These are phyloP conservation scores for Saposhnikovia divaricata DNA, from an alignment of 129 eudicot species.

Conservation along the genomic window DNA sequence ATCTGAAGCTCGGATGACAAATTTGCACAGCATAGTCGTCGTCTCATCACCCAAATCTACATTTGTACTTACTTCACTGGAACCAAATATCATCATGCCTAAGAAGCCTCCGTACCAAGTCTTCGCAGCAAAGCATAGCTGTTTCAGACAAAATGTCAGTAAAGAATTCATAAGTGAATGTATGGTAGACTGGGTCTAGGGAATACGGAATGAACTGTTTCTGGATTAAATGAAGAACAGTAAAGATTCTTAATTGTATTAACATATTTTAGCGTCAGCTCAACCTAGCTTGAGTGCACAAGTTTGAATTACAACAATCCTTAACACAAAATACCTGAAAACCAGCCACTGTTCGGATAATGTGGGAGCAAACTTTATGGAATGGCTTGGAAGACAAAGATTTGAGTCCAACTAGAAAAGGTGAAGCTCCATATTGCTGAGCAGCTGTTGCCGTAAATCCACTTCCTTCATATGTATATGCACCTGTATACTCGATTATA, in stretches of 20 bases:
- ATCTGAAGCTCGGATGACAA: slow-evolving; percentile 88
- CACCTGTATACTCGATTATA: slow-evolving; percentile 93
- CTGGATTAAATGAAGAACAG: background rate
- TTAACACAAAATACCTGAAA: slow-evolving; percentile 43
- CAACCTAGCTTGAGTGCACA: background rate
- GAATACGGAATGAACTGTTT: background rate
- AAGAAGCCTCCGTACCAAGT: slow-evolving; percentile 95
- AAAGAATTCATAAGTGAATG: background rate
- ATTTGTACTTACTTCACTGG: slow-evolving; percentile 94
- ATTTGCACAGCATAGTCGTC: slow-evolving; percentile 90
- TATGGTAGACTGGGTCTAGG: background rate
- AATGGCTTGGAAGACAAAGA: slow-evolving; percentile 87
- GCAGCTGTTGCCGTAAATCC: slow-evolving; percentile 99
- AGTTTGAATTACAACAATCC: background rate
- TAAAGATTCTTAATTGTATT: background rate
- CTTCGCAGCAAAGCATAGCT: slow-evolving; percentile 90
- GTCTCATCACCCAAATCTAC: slow-evolving; percentile 96
- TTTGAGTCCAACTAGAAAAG: slow-evolving; percentile 83
- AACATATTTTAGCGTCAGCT: background rate
- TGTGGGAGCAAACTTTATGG: slow-evolving; percentile 95
- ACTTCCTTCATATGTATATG: slow-evolving; percentile 92
- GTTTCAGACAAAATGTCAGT: slow-evolving; percentile 16
- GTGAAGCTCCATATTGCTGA: slow-evolving; percentile 92
- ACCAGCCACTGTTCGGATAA: slow-evolving; percentile 88
- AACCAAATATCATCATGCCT: slow-evolving; percentile 96